Evolutionary conservation across 129 eudicot genomes (phyloP).

Genomic region (sunflower (Helianthus annuus)): DNA sequence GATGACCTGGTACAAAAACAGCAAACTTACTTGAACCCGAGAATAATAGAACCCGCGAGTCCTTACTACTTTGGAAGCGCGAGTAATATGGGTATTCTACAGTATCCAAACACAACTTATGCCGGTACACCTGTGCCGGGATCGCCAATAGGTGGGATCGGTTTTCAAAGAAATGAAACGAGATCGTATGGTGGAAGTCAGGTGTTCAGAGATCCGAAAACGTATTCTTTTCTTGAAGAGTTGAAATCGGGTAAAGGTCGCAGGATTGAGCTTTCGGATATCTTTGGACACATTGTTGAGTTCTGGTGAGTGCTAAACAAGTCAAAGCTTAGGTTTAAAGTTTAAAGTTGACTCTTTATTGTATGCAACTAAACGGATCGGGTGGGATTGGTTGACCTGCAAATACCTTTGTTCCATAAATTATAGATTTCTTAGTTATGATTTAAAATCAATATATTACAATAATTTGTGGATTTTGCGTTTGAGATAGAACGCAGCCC

Average conservation of each 20-base stretch:
- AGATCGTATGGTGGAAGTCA: conserved; percentile 51
- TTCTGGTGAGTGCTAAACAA: conserved; percentile 54
- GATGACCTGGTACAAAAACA: conserved; percentile 44
- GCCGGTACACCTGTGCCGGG: conserved; percentile 57
- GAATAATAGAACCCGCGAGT: conserved; percentile 35
- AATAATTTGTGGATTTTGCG: not conserved
- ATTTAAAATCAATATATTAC: not conserved
- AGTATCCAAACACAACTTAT: conserved; percentile 45
- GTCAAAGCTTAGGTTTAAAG: not conserved
- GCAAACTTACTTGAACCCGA: conserved; percentile 40
- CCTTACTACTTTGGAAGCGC: conserved; percentile 52
- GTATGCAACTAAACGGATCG: not conserved
- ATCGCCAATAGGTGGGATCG: conserved; percentile 44
- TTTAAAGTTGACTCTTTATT: not conserved
- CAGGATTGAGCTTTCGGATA: conserved; percentile 68
- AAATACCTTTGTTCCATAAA: not conserved
- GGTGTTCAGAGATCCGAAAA: conserved; percentile 39
- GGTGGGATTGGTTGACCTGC: not conserved
- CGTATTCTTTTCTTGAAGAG: conserved; percentile 76
- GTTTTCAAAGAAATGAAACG: conserved; percentile 44
- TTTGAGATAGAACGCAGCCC: conserved; percentile 6
- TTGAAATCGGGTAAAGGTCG: conserved; percentile 71
- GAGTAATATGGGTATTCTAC: conserved; percentile 47
- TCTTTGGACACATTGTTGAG: conserved; percentile 68
- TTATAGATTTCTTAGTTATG: not conserved